phyloP scores from a whole-genome alignment of 768 basidiomycete species.

The Tylopilus intermedius region DNA sequence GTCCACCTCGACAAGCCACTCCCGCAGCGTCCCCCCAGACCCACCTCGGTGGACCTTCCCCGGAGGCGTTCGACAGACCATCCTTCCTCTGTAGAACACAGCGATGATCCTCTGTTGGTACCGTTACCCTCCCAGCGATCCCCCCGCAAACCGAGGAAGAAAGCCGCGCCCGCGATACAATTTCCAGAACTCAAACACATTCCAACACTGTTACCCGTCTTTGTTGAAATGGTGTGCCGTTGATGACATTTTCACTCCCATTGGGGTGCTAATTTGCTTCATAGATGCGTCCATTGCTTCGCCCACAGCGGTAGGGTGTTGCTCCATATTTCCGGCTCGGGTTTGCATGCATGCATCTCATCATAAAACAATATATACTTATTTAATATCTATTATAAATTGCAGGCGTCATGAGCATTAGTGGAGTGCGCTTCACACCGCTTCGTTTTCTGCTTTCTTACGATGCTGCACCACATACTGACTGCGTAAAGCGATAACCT shows the following conservation, averaged over 20 bases:
- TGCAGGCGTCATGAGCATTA: not conserved
- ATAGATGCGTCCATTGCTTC: slow-evolving; percentile 35
- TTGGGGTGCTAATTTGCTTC: slow-evolving; percentile 5
- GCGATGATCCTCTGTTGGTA: not conserved
- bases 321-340: not conserved
- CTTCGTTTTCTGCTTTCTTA: not conserved
- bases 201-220: slow-evolving; percentile 80
- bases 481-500: not conserved
- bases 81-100: slow-evolving; percentile 1
- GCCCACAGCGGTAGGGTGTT: slow-evolving; percentile 10
- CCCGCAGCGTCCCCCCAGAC: slow-evolving; percentile 31
- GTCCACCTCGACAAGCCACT: slow-evolving; percentile 35
- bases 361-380: not conserved
- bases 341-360: not conserved
- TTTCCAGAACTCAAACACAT: slow-evolving; percentile 77
- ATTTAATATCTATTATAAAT: slow-evolving; percentile 1
- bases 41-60: slow-evolving; percentile 10
- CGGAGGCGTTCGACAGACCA: slow-evolving; percentile 19
- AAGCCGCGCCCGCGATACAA: slow-evolving; percentile 41
- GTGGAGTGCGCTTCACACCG: not conserved
- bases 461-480: not conserved
- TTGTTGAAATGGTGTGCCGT: slow-evolving; percentile 79
- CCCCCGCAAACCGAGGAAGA: slow-evolving; percentile 40
- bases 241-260: not conserved
- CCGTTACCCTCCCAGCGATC: slow-evolving; percentile 8